These are phyloP conservation scores for Fusarium xylarioides DNA, from an alignment of 2,329 filamentous ascomycete species.

Conservation along the genomic window DNA sequence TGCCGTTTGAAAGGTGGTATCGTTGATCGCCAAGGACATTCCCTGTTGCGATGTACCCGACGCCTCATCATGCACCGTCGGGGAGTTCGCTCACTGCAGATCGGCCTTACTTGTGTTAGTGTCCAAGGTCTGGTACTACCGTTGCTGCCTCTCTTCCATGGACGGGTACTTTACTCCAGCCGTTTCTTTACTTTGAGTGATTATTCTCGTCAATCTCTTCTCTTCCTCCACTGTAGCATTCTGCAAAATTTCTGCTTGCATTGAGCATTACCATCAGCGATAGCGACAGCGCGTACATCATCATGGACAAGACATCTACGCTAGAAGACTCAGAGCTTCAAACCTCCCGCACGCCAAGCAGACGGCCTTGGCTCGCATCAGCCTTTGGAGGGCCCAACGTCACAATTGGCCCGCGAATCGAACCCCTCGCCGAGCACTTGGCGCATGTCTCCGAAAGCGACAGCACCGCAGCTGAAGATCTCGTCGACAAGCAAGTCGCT, in stretches of 20 bases:
- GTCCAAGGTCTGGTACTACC: not conserved
- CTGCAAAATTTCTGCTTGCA: not conserved
- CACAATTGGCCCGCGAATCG: conserved; percentile 61
- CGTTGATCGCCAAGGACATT: conserved; percentile 10
- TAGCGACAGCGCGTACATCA: not conserved
- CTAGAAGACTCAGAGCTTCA: conserved; percentile 20
- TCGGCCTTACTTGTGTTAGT: not conserved
- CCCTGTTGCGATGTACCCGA: not conserved
- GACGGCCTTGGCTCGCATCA: conserved; percentile 42
- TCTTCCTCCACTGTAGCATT: not conserved
- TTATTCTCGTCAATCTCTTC: not conserved
- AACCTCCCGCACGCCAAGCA: conserved; percentile 5
- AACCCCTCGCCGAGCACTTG: conserved; percentile 52
- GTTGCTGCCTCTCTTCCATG: not conserved
- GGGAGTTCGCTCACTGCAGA: conserved; percentile 12
- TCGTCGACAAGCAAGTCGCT: conserved; percentile 72
- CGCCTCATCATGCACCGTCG: conserved; percentile 7
- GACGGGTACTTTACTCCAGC: not conserved
- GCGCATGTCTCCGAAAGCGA: conserved; percentile 50
- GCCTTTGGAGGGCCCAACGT: conserved; percentile 52
- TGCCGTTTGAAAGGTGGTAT: not conserved
- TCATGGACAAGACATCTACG: conserved; percentile 4
- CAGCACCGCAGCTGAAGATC: conserved; percentile 54
- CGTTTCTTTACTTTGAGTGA: not conserved
- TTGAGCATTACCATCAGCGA: not conserved